phyloP scores from a whole-genome alignment of 805 yeast genomes.

The Saccharomycopsis selenospora region DNA sequence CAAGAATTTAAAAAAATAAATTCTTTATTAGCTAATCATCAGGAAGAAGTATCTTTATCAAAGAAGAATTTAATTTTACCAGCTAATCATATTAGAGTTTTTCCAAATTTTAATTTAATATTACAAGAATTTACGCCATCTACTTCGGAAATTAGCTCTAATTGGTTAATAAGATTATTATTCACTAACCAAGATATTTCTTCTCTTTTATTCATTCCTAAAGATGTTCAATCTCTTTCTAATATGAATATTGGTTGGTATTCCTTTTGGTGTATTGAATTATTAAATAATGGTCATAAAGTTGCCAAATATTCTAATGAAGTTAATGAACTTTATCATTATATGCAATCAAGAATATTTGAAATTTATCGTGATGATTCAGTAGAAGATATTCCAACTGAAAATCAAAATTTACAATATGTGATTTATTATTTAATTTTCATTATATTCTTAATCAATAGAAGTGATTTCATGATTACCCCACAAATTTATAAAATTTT shows the following conservation, averaged over 20 bases:
- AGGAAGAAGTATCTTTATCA: neutral
- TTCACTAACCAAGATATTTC: neutral
- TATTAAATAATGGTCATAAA: neutral
- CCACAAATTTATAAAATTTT: neutral
- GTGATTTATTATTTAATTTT: conserved; percentile 11
- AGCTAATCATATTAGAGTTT: neutral
- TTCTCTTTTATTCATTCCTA: neutral
- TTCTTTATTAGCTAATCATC: neutral
- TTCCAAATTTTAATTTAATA: neutral
- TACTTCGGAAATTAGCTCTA: neutral
- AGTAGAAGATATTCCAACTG: neutral
- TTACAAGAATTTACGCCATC: neutral
- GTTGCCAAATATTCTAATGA: neutral
- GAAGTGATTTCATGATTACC: neutral
- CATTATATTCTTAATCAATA: neutral
- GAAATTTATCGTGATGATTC: neutral
- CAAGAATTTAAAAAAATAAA: conserved; percentile 1
- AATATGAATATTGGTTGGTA: neutral
- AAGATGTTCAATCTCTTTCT: neutral
- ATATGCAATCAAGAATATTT: neutral
- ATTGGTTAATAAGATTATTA: neutral
- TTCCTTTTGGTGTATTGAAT: neutral
- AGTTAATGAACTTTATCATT: neutral
- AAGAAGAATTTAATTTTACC: neutral
- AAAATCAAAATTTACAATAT: conserved; percentile 4